Base-by-base conservation (phyloP, 2,329 filamentous ascomycete genomes). In the Trematosphaeria pertusa region DNA sequence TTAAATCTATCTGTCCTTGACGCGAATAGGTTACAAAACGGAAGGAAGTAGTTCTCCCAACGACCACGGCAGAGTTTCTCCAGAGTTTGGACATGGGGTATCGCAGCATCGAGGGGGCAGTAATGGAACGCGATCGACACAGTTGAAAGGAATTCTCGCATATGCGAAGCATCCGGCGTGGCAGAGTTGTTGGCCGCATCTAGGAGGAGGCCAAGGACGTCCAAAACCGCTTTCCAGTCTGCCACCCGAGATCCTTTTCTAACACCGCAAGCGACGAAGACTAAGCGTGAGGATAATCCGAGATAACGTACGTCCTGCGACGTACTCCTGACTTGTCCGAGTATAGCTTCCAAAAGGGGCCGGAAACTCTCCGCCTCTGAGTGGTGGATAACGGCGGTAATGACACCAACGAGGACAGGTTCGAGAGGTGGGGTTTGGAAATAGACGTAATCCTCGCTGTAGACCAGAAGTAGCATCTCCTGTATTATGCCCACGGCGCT, bases 361-460 rank as follows among this genome's bases (percentile, higher is more conserved):
- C 78, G 76, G 65, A 97, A 93, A 0, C 87, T 90, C 21, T 89
- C 86, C 1, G 80, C 71, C 40, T 83, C 88, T 1, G 89, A 87
- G 65, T 95, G 87, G 68, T 99, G 94, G 39, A 96, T 85, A 21
- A 91, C 76, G 59, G 88, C 92, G 5, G 88, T 89, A 28, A 97
- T 70, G 19, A 93, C 82, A 19, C 93, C 93, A 55, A 82, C 84
- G 26, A 89, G 78, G 17, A 96, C 81, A 41, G 88, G 81, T 18
- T 79, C 73, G 5, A 75, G 66, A 10, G 81, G 74, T 9, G 75
- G 63, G 34, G 78, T 75, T 43, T 82, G 81, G 1, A 80, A 75
- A 3, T 57, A 35, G 4, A 45, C 45, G 31, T 65, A 55, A 7
- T 63, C 54, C 5, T 53, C 46, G 34, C 55, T 51, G 43, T 61